Base-by-base conservation (phyloP, 2,329 filamentous ascomycete species). In the Exserohilum turcica region DNA sequence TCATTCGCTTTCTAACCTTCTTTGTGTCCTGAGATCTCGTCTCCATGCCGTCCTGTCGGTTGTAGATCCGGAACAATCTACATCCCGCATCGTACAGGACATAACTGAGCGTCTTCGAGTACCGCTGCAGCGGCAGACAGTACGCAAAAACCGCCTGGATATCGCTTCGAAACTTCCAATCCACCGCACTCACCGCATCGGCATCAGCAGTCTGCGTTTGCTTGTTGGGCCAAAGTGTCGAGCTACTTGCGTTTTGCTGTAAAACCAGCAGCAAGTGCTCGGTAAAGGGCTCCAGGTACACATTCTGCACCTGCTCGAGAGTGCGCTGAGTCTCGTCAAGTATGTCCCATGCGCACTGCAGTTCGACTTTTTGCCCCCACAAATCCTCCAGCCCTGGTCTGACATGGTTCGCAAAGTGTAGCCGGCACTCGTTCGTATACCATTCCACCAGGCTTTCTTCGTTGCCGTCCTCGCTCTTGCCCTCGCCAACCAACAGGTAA, bases 111-210 rank as follows among this genome's bases (percentile, higher is more conserved):
- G 85, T 82, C 42, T 75, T 74, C 31, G 80, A 77, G 43, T 89
- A 76, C 3, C 79, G 76, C 32, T 76, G 76, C 2, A 81, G 52
- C 3, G 70, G 82, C 53, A 85, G 78, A 8, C 86, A 86, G 67
- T 88, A 87, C 38, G 83, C 82, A 57, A 90, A 81, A 18, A 89
- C 78, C 18, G 86, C 84, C 63, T 88, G 82, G 9, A 90, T 71
- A 57, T 90, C 86, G 43, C 81, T 76, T 13, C 77, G 78, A 64
- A 90, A 88, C 50, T 81, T 82, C 46, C 60, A 63, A 39, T 50
- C 60, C 66, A 56, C 59, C 27, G 55, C 53, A 33, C 65, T 59
- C 1, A 60, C 59, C 10, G 59, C 43, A 32, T 62, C 62, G 6
- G 53, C 46, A 13, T 66, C 58, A 8, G 46, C 49, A 1, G 52